Conservation (phyloP, 352 stramenopile species). For the Nothophytophthora sp. region DNA sequence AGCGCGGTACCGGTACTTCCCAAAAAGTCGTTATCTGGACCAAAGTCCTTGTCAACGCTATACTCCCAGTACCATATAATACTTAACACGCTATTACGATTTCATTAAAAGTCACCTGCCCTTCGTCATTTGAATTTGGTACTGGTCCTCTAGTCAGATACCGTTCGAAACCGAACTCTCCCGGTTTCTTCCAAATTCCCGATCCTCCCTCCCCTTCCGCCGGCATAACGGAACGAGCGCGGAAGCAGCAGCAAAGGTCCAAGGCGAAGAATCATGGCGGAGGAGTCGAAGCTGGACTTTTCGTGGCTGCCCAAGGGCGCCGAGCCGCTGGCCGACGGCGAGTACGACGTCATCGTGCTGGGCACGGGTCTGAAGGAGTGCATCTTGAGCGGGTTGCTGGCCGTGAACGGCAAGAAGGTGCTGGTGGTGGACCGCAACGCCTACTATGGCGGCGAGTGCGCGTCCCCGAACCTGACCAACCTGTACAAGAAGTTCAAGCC, state of each 20-base stretch:
- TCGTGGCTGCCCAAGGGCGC: conserved; percentile 95
- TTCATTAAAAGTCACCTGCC: no score
- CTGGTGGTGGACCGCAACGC: conserved; percentile 97
- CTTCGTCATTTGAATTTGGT: no score
- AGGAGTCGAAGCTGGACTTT: conserved; percentile 86
- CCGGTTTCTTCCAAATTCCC: conserved; percentile 12
- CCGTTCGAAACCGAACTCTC: no score
- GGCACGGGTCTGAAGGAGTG: conserved; percentile 99
- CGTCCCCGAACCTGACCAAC: conserved; percentile 98
- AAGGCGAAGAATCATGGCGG: conserved; percentile 57
- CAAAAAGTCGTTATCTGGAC: no score
- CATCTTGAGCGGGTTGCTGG: conserved; percentile 97
- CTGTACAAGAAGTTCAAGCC: conserved; percentile 96
- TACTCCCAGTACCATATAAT: no score
- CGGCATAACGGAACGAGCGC: conserved; percentile 15
- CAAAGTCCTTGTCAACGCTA: no score
- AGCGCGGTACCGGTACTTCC: no score
- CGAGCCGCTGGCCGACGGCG: conserved; percentile 97
- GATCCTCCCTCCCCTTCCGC: conserved; percentile 6
- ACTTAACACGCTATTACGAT: no score
- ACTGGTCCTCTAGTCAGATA: no score
- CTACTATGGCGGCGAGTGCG: conserved; percentile 98
- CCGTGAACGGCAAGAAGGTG: conserved; percentile 95
- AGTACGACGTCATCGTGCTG: conserved; percentile 99
- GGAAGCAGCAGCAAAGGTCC: conserved; percentile 6